A percentile compares a stretch with the other conserved stretches of the same genome.
Conservation (phyloP, 805 yeast genomes). For the Nakazawaea holstii region DNA sequence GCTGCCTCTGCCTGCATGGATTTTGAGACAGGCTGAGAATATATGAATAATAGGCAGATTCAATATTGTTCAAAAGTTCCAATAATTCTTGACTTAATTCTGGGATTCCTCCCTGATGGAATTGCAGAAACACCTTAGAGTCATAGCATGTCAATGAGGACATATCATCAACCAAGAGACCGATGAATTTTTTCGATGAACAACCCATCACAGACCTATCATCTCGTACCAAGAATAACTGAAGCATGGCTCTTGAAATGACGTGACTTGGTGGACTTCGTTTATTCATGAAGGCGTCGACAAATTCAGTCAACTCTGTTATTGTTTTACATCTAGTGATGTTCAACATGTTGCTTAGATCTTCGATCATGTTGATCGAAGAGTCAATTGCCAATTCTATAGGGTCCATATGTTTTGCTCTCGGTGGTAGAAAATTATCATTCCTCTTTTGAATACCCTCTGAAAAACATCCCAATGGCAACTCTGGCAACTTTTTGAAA, state of each 20-base stretch:
- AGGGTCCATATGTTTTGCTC: conserved; percentile 22
- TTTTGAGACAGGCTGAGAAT: conserved; percentile 51
- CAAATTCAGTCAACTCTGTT: conserved; percentile 20
- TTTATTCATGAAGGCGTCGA: conserved; percentile 19
- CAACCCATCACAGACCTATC: conserved; percentile 55
- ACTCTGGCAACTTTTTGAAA: conserved; percentile 17
- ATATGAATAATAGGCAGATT: conserved; percentile 39
- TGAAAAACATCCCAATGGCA: conserved; percentile 35
- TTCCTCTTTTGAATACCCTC: conserved; percentile 41
- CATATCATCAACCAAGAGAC: conserved; percentile 36
- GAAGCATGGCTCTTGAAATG: conserved; percentile 59
- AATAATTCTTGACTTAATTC: conserved; percentile 19
- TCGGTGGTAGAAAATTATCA: conserved; percentile 44
- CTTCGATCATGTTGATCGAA: conserved; percentile 27
- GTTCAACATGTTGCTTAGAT: conserved; percentile 29
- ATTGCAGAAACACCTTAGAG: conserved; percentile 23
- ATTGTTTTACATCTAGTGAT: conserved; percentile 24
- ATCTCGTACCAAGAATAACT: conserved; percentile 56
- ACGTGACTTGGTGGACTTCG: conserved; percentile 28
- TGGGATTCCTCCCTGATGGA: conserved; percentile 3
- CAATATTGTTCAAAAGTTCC: conserved; percentile 38
- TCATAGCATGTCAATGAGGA: conserved; percentile 35
- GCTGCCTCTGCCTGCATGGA: conserved; percentile 79
- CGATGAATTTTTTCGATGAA: conserved; percentile 26
- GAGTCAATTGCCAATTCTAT: conserved; percentile 15